phyloP scores from a whole-genome alignment of 495 filamentous ascomycete genomes.

The Platismatia glauca region DNA sequence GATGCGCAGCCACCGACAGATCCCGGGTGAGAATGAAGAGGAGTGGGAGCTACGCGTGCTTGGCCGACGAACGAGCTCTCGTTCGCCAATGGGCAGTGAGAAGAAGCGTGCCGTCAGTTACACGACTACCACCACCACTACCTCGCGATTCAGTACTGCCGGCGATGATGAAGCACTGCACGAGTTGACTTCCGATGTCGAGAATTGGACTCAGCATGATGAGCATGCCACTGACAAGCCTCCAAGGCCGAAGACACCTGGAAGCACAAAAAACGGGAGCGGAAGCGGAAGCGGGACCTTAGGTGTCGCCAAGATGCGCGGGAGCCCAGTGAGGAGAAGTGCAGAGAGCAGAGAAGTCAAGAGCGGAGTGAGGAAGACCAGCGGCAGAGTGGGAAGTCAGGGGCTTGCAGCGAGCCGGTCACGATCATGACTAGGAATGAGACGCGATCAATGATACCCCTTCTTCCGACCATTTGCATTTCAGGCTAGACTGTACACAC shows the following conservation, averaged over 20 bases:
- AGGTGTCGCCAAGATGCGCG: slow-evolving; percentile 62
- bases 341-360: slow-evolving; percentile 44
- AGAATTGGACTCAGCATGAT: slow-evolving; percentile 32
- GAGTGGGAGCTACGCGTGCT: slow-evolving; percentile 41
- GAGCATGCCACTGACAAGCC: slow-evolving; percentile 46
- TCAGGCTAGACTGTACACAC: neutral
- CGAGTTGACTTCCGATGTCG: slow-evolving; percentile 24
- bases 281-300: slow-evolving; percentile 56
- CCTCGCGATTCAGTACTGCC: slow-evolving; percentile 43
- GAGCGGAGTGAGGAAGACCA: slow-evolving; percentile 77
- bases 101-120: slow-evolving; percentile 43
- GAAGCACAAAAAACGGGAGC: slow-evolving; percentile 48
- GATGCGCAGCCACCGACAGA: slow-evolving; percentile 32
- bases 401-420: slow-evolving; percentile 18
- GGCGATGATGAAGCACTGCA: slow-evolving; percentile 26
- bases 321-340: slow-evolving; percentile 52
- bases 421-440: slow-evolving; percentile 24
- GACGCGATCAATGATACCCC: neutral
- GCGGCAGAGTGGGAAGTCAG: slow-evolving; percentile 76
- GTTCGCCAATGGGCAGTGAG: slow-evolving; percentile 34
- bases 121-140: slow-evolving; percentile 55
- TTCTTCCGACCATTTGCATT: neutral
- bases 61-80: slow-evolving; percentile 27
- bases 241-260: slow-evolving; percentile 56
- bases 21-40: slow-evolving; percentile 63